These are phyloP conservation scores for Raffaelea ambrosiae DNA, from an alignment of 2,329 filamentous ascomycete species.

Conservation along the genomic window DNA sequence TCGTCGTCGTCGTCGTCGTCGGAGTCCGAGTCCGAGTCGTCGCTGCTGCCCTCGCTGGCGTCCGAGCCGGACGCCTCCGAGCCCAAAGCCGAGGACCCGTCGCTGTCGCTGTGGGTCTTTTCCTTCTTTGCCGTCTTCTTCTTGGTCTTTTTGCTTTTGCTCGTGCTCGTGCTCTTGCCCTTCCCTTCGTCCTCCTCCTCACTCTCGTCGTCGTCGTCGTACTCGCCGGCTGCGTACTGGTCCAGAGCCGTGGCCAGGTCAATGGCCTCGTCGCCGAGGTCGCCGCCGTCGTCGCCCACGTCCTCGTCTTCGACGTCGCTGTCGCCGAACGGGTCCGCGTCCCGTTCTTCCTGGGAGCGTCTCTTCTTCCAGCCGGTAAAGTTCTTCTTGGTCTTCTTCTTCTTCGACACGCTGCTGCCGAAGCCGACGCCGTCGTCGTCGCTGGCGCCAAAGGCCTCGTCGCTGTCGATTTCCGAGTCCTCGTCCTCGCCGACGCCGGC, in stretches of 20 bases:
- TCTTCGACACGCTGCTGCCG: constrained; percentile 33
- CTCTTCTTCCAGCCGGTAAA: too few species aligned
- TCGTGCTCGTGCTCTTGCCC: too few species aligned
- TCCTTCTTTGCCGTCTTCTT: constrained; percentile 19
- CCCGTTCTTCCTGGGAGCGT: constrained; percentile 30
- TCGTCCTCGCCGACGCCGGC: constrained; percentile 58
- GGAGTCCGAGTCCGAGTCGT: constrained; percentile 38
- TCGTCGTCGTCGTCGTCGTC: constrained; percentile 35
- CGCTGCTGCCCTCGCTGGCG: constrained; percentile 2
- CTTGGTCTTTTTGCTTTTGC: constrained; percentile 35
- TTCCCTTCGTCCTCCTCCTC: constrained; percentile 19
- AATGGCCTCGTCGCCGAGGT: constrained; percentile 50
- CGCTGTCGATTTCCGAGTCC: constrained; percentile 57
- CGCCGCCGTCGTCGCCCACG: constrained; percentile 43
- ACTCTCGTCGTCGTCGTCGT: constrained; percentile 42
- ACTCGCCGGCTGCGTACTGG: constrained; percentile 43
- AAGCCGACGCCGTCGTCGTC: constrained; percentile 72
- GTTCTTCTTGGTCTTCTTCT: constrained; percentile 20
- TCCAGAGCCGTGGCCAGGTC: constrained; percentile 50
- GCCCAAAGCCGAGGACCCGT: not conserved
- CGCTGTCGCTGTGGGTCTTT: constrained; percentile 16
- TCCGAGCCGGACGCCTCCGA: too few species aligned
- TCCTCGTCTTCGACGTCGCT: constrained; percentile 38
- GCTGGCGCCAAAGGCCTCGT: constrained; percentile 80
- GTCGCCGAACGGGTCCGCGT: constrained; percentile 41